Evolutionary conservation across 169 alveolate genomes (phyloP).

Genomic region (Condylostoma magnum): DNA sequence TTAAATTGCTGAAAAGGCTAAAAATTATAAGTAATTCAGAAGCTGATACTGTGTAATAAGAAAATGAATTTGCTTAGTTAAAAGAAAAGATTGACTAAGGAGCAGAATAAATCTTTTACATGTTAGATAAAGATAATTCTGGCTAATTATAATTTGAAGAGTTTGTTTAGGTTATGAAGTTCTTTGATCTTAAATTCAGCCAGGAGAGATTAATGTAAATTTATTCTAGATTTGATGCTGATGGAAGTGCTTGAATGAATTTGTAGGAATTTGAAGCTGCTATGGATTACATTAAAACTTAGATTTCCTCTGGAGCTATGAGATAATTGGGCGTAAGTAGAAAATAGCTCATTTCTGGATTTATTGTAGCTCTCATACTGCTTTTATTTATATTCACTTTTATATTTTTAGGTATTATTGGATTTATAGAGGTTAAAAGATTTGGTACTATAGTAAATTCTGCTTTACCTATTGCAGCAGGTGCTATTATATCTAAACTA

Average conservation of each 20-base stretch:
- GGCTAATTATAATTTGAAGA: conserved; percentile 31
- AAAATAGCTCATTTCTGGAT: neutral
- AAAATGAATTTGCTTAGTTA: neutral
- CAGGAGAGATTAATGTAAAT: conserved; percentile 10
- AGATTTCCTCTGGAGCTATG: conserved; percentile 32
- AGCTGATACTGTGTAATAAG: neutral
- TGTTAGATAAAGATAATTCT: conserved; percentile 27
- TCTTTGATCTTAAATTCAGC: conserved; percentile 20
- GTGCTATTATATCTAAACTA: neutral
- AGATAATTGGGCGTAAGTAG: conserved; percentile 22
- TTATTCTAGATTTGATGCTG: conserved; percentile 26
- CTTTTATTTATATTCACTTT: conserved; percentile 25
- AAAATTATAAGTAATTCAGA: conserved; percentile 2
- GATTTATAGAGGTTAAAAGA: conserved; percentile 6
- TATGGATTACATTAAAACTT: neutral
- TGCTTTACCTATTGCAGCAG: conserved; percentile 31
- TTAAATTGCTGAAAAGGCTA: neutral
- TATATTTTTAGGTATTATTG: conserved; percentile 35
- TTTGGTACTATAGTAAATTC: conserved; percentile 33
- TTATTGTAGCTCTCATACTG: neutral
- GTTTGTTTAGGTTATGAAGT: conserved; percentile 26
- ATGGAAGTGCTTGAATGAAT: conserved; percentile 24
- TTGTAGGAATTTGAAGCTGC: conserved; percentile 28
- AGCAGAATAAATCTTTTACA: conserved; percentile 14
- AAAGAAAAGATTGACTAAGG: conserved; percentile 17